Conservation (phyloP, 768 basidiomycete species). For the Dendrothele bispora region DNA sequence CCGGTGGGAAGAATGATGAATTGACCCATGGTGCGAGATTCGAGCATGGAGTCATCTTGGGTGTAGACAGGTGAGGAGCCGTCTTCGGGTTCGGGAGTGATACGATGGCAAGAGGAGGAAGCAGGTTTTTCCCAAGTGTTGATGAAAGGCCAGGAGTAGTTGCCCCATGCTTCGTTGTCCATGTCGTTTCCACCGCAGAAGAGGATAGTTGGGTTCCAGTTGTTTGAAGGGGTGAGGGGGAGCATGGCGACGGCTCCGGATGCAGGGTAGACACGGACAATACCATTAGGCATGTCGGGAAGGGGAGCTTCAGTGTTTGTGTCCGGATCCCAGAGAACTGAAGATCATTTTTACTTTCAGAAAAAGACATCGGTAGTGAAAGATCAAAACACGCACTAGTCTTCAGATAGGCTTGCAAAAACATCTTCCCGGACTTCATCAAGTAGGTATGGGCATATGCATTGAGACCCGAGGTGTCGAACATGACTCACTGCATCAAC, state of each 20-base stretch:
- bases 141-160: constrained; percentile 71
- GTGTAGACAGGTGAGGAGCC: constrained; percentile 60
- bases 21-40: constrained; percentile 87
- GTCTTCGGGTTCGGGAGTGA: constrained; percentile 82
- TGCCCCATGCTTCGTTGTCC: constrained; percentile 69
- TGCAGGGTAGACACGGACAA: constrained; percentile 86
- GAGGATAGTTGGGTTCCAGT: constrained; percentile 80
- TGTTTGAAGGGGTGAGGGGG: constrained; percentile 88
- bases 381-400: constrained; percentile 48
- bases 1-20: constrained; percentile 84
- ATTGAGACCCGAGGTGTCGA: constrained; percentile 73
- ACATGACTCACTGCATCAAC: constrained; percentile 67
- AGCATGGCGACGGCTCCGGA: constrained; percentile 89
- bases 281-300: constrained; percentile 70
- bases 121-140: constrained; percentile 75
- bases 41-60: constrained; percentile 74
- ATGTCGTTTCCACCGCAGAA: constrained; percentile 92
- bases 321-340: constrained; percentile 52
- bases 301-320: constrained; percentile 60
- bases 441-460: constrained; percentile 74
- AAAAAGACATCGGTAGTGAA: constrained; percentile 5
- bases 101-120: constrained; percentile 72
- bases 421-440: constrained; percentile 74
- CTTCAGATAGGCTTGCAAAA: constrained; percentile 81
- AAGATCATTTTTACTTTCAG: constrained; percentile 12